A percentile compares a stretch with the other conserved stretches of the same genome.
Evolutionary conservation across 1,284 basidiomycete genomes (phyloP).

Genomic region (Schizophyllum amplum): DNA sequence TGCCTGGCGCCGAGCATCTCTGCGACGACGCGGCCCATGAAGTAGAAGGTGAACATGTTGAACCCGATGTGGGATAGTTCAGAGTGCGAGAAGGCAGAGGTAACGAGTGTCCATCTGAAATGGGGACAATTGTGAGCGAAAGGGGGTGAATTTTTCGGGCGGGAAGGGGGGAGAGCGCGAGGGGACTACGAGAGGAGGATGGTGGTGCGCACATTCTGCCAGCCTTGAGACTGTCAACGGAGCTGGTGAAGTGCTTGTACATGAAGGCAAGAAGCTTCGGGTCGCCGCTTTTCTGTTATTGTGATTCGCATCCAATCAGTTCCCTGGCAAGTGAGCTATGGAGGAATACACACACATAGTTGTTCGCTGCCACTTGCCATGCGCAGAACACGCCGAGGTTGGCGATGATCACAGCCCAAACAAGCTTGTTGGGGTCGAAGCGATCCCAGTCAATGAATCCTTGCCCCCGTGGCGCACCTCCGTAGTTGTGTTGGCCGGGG

Average conservation of each 20-base stretch:
- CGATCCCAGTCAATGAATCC: background rate
- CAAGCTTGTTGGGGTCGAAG: constrained; percentile 19
- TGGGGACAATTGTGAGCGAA: background rate
- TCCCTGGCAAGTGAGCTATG: background rate
- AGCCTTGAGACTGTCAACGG: constrained; percentile 53
- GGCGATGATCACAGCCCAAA: constrained; percentile 33
- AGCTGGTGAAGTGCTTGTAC: constrained; percentile 59
- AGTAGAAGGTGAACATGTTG: constrained; percentile 55
- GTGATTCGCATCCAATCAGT: constrained; percentile 15
- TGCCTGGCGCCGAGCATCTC: background rate
- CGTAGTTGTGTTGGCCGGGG: background rate
- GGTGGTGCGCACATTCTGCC: constrained; percentile 56
- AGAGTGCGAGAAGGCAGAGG: constrained; percentile 69
- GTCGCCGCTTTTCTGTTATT: constrained; percentile 30
- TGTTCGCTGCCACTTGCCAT: constrained; percentile 29
- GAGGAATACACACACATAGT: constrained; percentile 22
- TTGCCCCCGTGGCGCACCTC: background rate
- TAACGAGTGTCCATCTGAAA: constrained; percentile 74
- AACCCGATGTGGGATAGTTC: constrained; percentile 59
- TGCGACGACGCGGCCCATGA: background rate
- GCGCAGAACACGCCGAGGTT: constrained; percentile 33
- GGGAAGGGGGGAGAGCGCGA: background rate
- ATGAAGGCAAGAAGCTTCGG: constrained; percentile 47
- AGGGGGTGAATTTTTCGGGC: background rate
- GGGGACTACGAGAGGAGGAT: constrained; percentile 1